Base-by-base conservation (phyloP, 495 filamentous ascomycete genomes). In the Penicillium daleae region DNA sequence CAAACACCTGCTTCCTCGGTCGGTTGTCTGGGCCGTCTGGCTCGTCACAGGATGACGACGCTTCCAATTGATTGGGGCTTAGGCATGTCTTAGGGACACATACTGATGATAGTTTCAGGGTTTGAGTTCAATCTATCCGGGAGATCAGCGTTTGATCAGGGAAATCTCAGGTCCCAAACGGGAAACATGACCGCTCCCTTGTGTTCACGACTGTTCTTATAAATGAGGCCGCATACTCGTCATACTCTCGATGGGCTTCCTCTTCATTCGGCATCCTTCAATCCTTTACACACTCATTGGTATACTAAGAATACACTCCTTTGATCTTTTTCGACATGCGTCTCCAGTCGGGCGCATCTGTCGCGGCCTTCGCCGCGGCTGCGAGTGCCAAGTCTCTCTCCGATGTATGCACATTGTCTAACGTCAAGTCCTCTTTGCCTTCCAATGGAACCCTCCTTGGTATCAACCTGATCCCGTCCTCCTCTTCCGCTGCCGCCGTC, bases 391-490 rank as follows among this genome's bases (percentile, higher is more conserved):
- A 60, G 5, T 75, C 74, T 2, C 67, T 76, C 15, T 29, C 70
- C 37, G 69, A 75, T 57, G 59, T 76, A 22, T 77, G 75, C 61
- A 77, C 73, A 21, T 58, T 71, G n/a, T 68, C 75, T 27, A 68
- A 76, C 39, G 71, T 77, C 31, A 61, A 64, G 56, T 62, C 70
- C 27, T 63, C 67, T 44, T 50, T 77, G 24, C 74, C 75, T 15
- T 61, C 73, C 55, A 76, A 77, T 26, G 73, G 73, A 21, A 74
- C 75, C 44, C 58, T 77, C 0, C 59, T 73, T 9, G 73, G 75
- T 2, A 72, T 76, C 33, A 60, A 69, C 50, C 21, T 75, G 42
- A 63, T 74, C 21, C 71, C 74, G 3, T 74, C 73, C 2, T 56
- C 70, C 24, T 68, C 73, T 8, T 73, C 73, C 15, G 71, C 72